A percentile compares a stretch with the other conserved stretches of the same genome.
These are phyloP conservation scores for Kregervanrija pseudodelftensis DNA, from an alignment of 805 yeast species.

Conservation along the genomic window DNA sequence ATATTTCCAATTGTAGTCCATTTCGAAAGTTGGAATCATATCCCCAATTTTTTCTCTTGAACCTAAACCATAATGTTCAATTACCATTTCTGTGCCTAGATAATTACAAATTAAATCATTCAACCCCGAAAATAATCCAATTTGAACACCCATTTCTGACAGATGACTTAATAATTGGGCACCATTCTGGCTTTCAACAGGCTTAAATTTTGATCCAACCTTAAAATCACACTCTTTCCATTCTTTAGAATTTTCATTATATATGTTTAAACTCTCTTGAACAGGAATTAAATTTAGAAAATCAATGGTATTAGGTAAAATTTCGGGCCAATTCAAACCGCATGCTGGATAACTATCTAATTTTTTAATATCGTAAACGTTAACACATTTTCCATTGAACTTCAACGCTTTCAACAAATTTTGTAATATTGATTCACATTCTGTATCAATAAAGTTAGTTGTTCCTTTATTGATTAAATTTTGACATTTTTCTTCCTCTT, in stretches of 20 bases:
- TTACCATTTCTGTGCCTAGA: constrained; percentile 63
- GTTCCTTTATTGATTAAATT: constrained; percentile 32
- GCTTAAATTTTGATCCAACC: constrained; percentile 49
- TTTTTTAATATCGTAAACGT: constrained; percentile 75
- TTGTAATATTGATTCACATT: constrained; percentile 37
- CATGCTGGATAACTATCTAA: constrained; percentile 76
- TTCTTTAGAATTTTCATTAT: constrained; percentile 16
- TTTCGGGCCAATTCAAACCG: constrained; percentile 89
- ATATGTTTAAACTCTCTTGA: constrained; percentile 43
- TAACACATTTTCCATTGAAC: constrained; percentile 46
- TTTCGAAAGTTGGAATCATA: constrained; percentile 5
- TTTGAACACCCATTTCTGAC: constrained; percentile 44
- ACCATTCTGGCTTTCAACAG: constrained; percentile 47
- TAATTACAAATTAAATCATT: constrained; percentile 85
- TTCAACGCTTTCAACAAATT: constrained; percentile 26
- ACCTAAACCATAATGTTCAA: constrained; percentile 24
- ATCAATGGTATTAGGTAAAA: constrained; percentile 38
- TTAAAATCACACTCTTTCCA: constrained; percentile 78
- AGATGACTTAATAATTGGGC: constrained; percentile 61
- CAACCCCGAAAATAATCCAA: constrained; percentile 80
- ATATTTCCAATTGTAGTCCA: constrained; percentile 36
- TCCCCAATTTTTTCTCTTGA: background rate
- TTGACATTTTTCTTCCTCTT: constrained; percentile 56
- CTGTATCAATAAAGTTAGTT: constrained; percentile 16
- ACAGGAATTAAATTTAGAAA: constrained; percentile 44